Percentiles rank a stretch among this genome's conserved stretches.
phyloP scores from a whole-genome alignment of 164 flowering plant genomes.

The Vitis riparia region DNA sequence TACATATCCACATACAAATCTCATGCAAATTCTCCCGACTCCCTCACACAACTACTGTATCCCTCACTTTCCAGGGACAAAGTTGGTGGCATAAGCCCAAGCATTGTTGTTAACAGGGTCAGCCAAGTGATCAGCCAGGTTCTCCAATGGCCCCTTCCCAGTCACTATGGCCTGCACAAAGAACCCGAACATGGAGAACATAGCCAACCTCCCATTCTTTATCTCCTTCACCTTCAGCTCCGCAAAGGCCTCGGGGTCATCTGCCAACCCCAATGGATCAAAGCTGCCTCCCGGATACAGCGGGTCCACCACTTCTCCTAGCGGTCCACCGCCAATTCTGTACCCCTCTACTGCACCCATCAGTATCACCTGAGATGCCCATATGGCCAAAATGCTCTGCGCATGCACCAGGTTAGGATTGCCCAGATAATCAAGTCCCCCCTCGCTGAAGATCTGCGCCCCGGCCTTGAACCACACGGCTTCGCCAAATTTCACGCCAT shows the following conservation, averaged over 20 bases:
- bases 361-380: constrained; percentile 3
- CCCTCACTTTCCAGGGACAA: constrained; percentile 5
- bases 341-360: constrained; percentile 11
- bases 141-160: no score
- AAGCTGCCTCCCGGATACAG: neutral
- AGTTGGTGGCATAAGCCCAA: constrained; percentile 10
- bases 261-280: no score
- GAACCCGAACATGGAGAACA: neutral
- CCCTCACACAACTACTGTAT: no score
- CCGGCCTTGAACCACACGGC: constrained; percentile 10
- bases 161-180: no score
- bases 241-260: constrained; percentile 6
- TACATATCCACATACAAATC: no score
- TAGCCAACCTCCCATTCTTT: constrained; percentile 8
- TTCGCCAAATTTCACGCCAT: constrained; percentile 4
- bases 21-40: no score
- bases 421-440: neutral
- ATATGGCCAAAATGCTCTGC: constrained; percentile 6
- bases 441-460: constrained; percentile 6
- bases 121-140: no score
- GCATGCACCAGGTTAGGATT: constrained; percentile 4
- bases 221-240: constrained; percentile 11
- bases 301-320: constrained; percentile 4
- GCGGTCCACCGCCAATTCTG: constrained; percentile 3
- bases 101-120: no score